Base-by-base conservation (phyloP, 2,329 filamentous ascomycete species). In the Sclerotinia minor region DNA sequence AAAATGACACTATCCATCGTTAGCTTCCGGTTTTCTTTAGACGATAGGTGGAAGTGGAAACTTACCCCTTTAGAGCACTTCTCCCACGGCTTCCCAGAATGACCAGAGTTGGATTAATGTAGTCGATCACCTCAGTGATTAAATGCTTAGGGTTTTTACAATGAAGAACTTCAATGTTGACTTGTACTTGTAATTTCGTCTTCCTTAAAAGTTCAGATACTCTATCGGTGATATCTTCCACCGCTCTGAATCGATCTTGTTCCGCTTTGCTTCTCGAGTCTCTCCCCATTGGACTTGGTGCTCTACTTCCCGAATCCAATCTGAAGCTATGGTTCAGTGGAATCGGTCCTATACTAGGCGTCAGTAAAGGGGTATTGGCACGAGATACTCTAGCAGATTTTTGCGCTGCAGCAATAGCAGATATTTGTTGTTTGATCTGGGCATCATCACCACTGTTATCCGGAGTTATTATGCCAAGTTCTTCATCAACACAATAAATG, bases 91-190 rank as follows among this genome's bases (percentile, higher is more conserved):
- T 97, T 61, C 95, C 95, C 68, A 98, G 87, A 72, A 99, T 92
- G 26, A 97, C 94, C 69, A 99, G 82, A 1, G 94, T 98, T 5
- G 95, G 95, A 72, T 90, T 91, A 64, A 98, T 85, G 71, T 92
- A 87, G 78, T 99, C 95, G 79, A 99, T 98, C 80, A 97, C 93
- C 81, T 98, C 95, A 0, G 93, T 96, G 71, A 99, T 93, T 81
- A 98, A 85, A 78, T 97, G 94, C 78, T 95, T 94, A 5, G 95
- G 93, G 76, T 92, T 97, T 83, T 97, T 98, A 88, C 95, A 98
- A 80, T 98, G 95, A 72, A 99, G 90, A 38, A 98, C 94, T 79
- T 99, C 95, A 45, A 99, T 90, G 63, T 97, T 92, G 59, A 97
- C 91, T 68, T 93, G 88, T 60, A 97, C 94, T 78, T 99, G 94